phyloP scores from a whole-genome alignment of 176 grass and related monocot species.

The Juncus effusus region DNA sequence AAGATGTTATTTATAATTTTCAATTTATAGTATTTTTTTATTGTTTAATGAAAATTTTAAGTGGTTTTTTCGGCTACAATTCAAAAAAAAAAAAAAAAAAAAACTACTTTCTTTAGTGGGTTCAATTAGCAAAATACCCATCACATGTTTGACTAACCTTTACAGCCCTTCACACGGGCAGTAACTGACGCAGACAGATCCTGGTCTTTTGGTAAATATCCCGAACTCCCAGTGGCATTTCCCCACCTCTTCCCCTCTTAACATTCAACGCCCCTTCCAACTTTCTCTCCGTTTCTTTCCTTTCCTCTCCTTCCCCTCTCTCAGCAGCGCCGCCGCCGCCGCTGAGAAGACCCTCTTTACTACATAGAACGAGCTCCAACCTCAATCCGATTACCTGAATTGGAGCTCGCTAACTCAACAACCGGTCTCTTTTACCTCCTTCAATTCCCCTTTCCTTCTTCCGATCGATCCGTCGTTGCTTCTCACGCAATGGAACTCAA shows the following conservation, averaged over 20 bases:
- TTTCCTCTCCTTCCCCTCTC: background rate
- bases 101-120: no score
- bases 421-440: background rate
- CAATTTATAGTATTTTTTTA: no score
- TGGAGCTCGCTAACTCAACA: background rate
- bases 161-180: no score
- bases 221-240: background rate
- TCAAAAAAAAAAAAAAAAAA: no score
- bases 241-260: background rate
- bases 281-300: background rate
- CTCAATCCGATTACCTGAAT: background rate
- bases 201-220: constrained; percentile 16
- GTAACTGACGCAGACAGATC: no score
- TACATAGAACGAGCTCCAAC: constrained; percentile 8
- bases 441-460: constrained; percentile 27
- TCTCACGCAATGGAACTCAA: constrained; percentile 1
- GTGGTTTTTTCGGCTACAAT: no score
- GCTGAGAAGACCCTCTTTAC: constrained; percentile 2
- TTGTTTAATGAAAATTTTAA: no score
- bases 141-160: no score
- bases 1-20: no score
- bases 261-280: background rate
- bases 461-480: constrained; percentile 15
- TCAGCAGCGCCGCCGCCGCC: background rate
- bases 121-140: no score